Base-by-base conservation (phyloP, 805 yeast genomes). In the Metschnikowia aberdeeniae region DNA sequence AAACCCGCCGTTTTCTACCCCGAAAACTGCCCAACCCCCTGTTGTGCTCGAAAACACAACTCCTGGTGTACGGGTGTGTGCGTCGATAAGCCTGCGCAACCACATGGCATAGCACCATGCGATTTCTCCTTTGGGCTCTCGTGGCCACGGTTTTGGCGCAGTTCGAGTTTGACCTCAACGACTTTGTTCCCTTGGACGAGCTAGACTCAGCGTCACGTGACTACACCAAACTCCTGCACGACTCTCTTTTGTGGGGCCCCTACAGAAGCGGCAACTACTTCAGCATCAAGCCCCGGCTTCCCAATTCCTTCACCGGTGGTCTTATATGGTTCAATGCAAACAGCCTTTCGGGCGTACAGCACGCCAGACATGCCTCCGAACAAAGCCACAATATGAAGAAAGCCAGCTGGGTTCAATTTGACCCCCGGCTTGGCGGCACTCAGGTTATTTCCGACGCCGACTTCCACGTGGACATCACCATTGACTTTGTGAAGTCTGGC, bases 351-450 rank as follows among this genome's bases (percentile, higher is more conserved):
- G 84, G 84, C 1, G 55, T 87, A 10, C 65, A 72, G 5, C 66
- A 72, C 19, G 63, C 84, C 20, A 79, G 96, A 54, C 96, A 89
- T 62, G 73, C 77, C 44, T 86, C 89, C 57, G 88, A 84, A 42
- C 89, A 82, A 54, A 69, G 70, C 31, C 92, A 89, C 56, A 76
- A 81, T 40, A 72, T 89, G 67, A 73, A 73, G 20, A 81, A 78
- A 43, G 92, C 86, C 54, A 88, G 90, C 22, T 93, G 97, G 97
- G 73, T 78, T n/a, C 68, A 73, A 31, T 93, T 85, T 61, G 98
- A 93, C 60, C 89, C 97, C 5, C 75, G 98, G 51, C 40, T 65
- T 11, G 99, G 99, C 20, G 99, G 99, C 0, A 70, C 77, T 49
- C 92, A 93, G 59, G 69, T 77, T 1, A 81, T 93, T 26, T 66